phyloP scores from a whole-genome alignment of 78 protist species.

The Tieghemostelium lacteum region DNA sequence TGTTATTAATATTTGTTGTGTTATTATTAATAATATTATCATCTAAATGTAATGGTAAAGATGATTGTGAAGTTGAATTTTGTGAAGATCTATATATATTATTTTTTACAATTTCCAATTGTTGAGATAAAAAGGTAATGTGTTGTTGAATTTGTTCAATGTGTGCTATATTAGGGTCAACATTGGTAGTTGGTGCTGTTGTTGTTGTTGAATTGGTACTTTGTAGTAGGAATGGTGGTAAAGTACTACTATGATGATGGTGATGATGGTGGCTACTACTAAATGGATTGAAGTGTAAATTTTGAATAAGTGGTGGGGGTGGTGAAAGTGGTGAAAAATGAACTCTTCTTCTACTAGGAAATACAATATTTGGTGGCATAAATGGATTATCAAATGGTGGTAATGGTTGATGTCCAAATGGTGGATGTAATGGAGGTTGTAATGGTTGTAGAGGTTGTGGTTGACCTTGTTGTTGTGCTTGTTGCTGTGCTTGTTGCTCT shows the following conservation, averaged over 20 bases:
- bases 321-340: not conserved
- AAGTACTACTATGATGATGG: not conserved
- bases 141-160: slow-evolving; percentile 46
- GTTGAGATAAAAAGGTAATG: slow-evolving; percentile 27
- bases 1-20: not conserved
- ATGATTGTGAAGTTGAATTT: not conserved
- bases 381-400: not conserved
- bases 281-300: not conserved
- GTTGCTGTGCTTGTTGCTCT: slow-evolving; percentile 1
- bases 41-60: not conserved
- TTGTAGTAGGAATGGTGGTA: not conserved
- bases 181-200: not conserved
- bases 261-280: not conserved
- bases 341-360: not conserved
- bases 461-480: slow-evolving; percentile 10
- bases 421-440: not conserved
- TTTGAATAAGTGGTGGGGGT: not conserved
- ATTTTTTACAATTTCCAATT: slow-evolving; percentile 18
- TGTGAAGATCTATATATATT: not conserved
- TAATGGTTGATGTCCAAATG: not conserved
- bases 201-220: not conserved
- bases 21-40: not conserved
- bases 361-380: not conserved
- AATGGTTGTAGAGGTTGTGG: not conserved
- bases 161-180: not conserved